A percentile compares a stretch with the other conserved stretches of the same genome.
phyloP scores from a whole-genome alignment of 2,329 filamentous ascomycete species.

The Dryadomyces sulphureus region DNA sequence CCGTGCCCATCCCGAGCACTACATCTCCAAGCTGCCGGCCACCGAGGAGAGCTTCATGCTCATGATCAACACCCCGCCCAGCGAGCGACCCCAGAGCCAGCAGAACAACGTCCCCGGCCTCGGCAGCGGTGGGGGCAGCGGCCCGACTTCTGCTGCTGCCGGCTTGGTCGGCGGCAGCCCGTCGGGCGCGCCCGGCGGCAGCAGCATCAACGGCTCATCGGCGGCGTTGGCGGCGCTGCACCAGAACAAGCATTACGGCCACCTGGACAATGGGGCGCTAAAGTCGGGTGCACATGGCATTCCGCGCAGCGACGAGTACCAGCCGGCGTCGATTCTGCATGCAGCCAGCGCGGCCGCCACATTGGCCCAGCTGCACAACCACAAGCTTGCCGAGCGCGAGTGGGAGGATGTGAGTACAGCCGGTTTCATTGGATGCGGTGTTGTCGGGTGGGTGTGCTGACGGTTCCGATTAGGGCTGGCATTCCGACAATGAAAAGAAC shows the following conservation, averaged over 20 bases:
- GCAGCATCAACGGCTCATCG: conserved; percentile 1
- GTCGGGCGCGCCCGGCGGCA: not conserved
- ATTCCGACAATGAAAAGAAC: conserved; percentile 54
- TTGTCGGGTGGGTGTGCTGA: conserved; percentile 7
- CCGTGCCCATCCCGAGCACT: conserved; percentile 89
- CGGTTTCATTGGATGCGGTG: not conserved
- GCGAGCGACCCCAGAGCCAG: conserved; percentile 18
- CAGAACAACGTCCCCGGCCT: conserved; percentile 22
- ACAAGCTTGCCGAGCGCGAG: conserved; percentile 54
- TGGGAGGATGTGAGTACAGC: conserved; percentile 57
- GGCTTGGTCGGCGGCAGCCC: too few species aligned
- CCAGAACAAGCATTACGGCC: conserved; percentile 32
- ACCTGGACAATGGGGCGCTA: conserved; percentile 50
- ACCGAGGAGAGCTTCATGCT: conserved; percentile 95
- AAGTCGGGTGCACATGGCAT: conserved; percentile 52
- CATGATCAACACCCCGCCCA: conserved; percentile 87
- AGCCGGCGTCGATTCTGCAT: conserved; percentile 46
- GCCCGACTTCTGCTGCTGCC: too few species aligned
- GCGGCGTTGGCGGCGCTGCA: too few species aligned
- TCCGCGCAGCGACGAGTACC: conserved; percentile 56
- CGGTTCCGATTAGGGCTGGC: conserved; percentile 42
- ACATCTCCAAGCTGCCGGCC: conserved; percentile 93
- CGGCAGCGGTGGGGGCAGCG: too few species aligned
- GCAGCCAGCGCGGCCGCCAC: conserved; percentile 72
- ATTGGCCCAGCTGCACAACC: conserved; percentile 65